Percentiles rank a stretch among this genome's conserved stretches.
Conservation (phyloP, 352 stramenopile species). For the Phytophthora hybrid region DNA sequence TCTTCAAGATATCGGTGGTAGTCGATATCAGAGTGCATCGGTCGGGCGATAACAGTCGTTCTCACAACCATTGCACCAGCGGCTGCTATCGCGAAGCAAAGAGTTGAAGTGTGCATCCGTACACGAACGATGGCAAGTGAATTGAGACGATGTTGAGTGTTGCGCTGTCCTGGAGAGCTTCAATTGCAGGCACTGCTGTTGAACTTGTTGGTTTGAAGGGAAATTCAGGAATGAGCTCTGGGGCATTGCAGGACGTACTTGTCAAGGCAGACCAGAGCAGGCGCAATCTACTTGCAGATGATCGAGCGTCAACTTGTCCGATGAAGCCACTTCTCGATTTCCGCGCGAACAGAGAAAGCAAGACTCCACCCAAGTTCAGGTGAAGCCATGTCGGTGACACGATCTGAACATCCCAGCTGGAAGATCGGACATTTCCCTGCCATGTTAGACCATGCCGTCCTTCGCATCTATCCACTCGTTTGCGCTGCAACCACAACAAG, state of each 20-base stretch:
- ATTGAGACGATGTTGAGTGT: neutral
- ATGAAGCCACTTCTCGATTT: constrained; percentile 30
- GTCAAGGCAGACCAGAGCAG: neutral
- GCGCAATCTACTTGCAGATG: neutral
- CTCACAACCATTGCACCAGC: constrained; percentile 5
- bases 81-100: constrained; percentile 16
- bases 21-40: constrained; percentile 57
- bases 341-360: constrained; percentile 24
- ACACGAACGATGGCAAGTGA: neutral
- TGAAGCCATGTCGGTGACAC: constrained; percentile 21
- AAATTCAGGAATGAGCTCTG: constrained; percentile 34
- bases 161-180: constrained; percentile 11
- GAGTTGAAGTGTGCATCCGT: constrained; percentile 23
- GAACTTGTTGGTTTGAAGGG: constrained; percentile 26
- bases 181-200: constrained; percentile 14
- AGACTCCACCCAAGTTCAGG: constrained; percentile 32
- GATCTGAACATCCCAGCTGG: constrained; percentile 36
- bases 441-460: constrained; percentile 1
- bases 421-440: constrained; percentile 27
- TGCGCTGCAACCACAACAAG: constrained; percentile 16
- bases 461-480: constrained; percentile 8
- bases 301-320: constrained; percentile 3
- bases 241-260: neutral
- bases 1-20: constrained; percentile 58
- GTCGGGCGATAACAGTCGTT: constrained; percentile 20